These are phyloP conservation scores for Trametes elegans DNA, from an alignment of 768 basidiomycete species.

Conservation along the genomic window DNA sequence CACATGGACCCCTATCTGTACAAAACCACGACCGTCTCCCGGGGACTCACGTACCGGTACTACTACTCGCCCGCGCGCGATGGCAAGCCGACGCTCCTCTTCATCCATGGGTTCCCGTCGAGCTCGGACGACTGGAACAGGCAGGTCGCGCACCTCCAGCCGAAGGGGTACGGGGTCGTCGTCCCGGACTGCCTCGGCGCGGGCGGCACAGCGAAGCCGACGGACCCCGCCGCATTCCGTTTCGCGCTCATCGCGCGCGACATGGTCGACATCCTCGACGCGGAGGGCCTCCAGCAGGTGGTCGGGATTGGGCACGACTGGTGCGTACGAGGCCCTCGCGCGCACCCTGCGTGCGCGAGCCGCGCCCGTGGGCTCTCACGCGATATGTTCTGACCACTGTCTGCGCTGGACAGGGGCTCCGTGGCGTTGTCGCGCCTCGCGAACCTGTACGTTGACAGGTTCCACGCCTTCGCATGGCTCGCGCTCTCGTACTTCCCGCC, in stretches of 20 bases:
- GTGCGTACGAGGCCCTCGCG: constrained; percentile 13
- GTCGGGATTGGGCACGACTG: constrained; percentile 36
- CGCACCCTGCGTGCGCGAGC: not conserved
- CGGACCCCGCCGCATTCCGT: constrained; percentile 26
- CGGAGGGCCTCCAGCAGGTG: constrained; percentile 25
- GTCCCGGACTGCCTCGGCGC: constrained; percentile 48
- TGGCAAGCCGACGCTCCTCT: constrained; percentile 38
- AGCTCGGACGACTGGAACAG: constrained; percentile 40
- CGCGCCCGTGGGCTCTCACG: not conserved
- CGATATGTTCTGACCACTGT: not conserved
- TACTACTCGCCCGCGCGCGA: constrained; percentile 25
- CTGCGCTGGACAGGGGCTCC: constrained; percentile 33
- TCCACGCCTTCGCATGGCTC: constrained; percentile 39
- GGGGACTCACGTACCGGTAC: constrained; percentile 37
- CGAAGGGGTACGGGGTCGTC: constrained; percentile 42
- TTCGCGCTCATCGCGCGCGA: constrained; percentile 27
- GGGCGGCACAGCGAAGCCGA: constrained; percentile 43
- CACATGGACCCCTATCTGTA: constrained; percentile 29
- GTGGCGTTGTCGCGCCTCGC: constrained; percentile 33
- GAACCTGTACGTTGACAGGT: constrained; percentile 35
- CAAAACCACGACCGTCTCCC: constrained; percentile 29
- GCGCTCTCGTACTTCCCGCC: constrained; percentile 33
- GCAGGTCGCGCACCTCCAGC: constrained; percentile 37
- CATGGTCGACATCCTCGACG: constrained; percentile 34
- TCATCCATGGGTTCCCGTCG: constrained; percentile 45